These are phyloP conservation scores for Neoascochyta sp. DNA, from an alignment of 2,329 filamentous ascomycete species.

Conservation along the genomic window DNA sequence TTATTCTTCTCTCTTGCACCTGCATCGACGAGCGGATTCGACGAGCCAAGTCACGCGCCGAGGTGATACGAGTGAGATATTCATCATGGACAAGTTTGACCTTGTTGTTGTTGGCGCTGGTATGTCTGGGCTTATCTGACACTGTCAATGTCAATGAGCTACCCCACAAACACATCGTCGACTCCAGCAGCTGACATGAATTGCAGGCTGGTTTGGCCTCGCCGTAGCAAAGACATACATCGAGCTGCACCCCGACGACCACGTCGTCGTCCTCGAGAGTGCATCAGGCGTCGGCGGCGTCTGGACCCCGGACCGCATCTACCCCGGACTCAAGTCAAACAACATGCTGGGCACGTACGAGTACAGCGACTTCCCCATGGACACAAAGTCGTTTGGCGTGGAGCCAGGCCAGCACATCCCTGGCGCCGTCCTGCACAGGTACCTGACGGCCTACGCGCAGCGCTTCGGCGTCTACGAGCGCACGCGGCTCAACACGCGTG, in stretches of 20 bases:
- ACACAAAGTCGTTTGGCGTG: slow-evolving; percentile 33
- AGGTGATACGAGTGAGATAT: too few relatives aligned
- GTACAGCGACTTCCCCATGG: slow-evolving; percentile 39
- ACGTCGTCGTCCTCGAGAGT: slow-evolving; percentile 43
- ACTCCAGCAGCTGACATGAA: not conserved
- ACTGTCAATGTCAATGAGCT: slow-evolving; percentile 2
- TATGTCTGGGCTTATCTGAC: slow-evolving; percentile 6
- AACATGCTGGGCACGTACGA: slow-evolving; percentile 43
- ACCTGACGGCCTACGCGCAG: slow-evolving; percentile 45
- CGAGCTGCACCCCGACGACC: slow-evolving; percentile 39
- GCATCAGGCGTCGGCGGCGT: slow-evolving; percentile 40
- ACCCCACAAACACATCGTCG: not conserved
- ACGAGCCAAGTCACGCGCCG: too few relatives aligned
- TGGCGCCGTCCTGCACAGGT: slow-evolving; percentile 53
- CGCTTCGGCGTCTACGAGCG: slow-evolving; percentile 47
- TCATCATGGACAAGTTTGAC: slow-evolving; percentile 15
- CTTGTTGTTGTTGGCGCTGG: slow-evolving; percentile 24
- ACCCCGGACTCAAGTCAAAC: slow-evolving; percentile 45
- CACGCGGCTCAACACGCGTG: slow-evolving; percentile 51
- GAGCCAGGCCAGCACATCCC: slow-evolving; percentile 57
- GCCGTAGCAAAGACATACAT: slow-evolving; percentile 33
- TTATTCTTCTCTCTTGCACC: too few relatives aligned
- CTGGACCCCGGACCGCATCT: slow-evolving; percentile 42
- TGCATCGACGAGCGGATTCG: too few relatives aligned
- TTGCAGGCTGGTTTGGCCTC: slow-evolving; percentile 31